Conservation (phyloP, 805 yeast species). For the Metschnikowia baotianmanensis region DNA sequence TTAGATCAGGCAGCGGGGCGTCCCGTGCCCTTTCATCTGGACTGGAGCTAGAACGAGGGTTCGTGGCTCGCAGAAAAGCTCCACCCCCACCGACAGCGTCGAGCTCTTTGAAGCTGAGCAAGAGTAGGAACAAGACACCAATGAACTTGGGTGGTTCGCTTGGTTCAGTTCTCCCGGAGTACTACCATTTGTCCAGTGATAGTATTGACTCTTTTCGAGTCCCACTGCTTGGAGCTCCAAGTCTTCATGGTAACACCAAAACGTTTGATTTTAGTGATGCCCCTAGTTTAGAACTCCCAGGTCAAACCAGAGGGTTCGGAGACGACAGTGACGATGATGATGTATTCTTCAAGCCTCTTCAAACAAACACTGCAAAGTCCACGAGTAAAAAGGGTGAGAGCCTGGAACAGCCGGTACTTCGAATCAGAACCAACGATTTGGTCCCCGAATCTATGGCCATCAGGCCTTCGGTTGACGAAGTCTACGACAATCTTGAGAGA, state of each 20-base stretch:
- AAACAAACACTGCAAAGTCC: background rate
- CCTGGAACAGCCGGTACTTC: background rate
- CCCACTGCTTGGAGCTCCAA: constrained; percentile 3
- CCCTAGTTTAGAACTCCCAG: constrained; percentile 35
- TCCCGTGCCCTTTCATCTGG: constrained; percentile 8
- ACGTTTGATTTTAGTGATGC: constrained; percentile 72
- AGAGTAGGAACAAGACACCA: constrained; percentile 16
- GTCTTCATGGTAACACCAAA: constrained; percentile 56
- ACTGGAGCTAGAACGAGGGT: constrained; percentile 17
- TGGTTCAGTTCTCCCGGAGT: constrained; percentile 7
- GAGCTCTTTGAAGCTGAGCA: constrained; percentile 15
- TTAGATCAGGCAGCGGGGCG: constrained; percentile 1
- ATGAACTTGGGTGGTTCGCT: constrained; percentile 10
- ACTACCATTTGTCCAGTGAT: constrained; percentile 10
- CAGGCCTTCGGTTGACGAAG: constrained; percentile 93
- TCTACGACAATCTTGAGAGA: constrained; percentile 85
- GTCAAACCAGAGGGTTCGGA: background rate
- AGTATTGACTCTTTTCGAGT: constrained; percentile 15
- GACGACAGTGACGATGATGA: constrained; percentile 12
- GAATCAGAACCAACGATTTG: background rate
- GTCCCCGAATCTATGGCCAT: constrained; percentile 48
- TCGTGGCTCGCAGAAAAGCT: constrained; percentile 69
- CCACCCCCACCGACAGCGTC: constrained; percentile 59
- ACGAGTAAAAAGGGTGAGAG: background rate
- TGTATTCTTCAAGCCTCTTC: constrained; percentile 14